These are phyloP conservation scores for Podila clonocystis DNA, from an alignment of 192 early-diverging fungal genomes.

Conservation along the genomic window DNA sequence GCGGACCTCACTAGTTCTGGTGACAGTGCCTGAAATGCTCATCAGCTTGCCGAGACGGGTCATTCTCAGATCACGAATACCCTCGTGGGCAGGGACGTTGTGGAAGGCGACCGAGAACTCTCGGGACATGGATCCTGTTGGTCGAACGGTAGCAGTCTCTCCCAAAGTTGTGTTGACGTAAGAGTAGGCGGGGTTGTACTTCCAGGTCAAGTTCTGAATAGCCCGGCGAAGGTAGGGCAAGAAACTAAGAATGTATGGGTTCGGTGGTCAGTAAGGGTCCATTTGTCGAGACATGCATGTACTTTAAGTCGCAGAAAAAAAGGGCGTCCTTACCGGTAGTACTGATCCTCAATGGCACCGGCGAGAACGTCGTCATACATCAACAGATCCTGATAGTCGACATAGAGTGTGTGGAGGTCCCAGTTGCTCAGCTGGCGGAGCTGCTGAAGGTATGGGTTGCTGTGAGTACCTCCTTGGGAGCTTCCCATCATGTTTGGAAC, in stretches of 20 bases:
- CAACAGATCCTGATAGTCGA: conserved; percentile 76
- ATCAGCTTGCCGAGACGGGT: conserved; percentile 85
- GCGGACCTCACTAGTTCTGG: conserved; percentile 95
- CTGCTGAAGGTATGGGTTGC: conserved; percentile 70
- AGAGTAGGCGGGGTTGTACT: conserved; percentile 72
- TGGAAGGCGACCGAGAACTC: conserved; percentile 83
- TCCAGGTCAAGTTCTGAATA: conserved; percentile 81
- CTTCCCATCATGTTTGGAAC: conserved; percentile 20
- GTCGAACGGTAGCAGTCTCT: conserved; percentile 37
- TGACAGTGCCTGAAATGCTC: conserved; percentile 92
- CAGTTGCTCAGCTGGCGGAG: conserved; percentile 65
- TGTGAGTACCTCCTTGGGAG: conserved; percentile 17
- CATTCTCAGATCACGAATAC: conserved; percentile 88
- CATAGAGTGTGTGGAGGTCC: conserved; percentile 72
- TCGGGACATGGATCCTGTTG: conserved; percentile 59
- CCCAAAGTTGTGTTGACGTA: conserved; percentile 53
- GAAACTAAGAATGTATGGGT: conserved; percentile 21
- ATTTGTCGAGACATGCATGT: background rate
- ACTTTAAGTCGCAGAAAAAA: background rate
- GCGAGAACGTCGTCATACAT: conserved; percentile 69
- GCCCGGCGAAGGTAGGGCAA: conserved; percentile 84
- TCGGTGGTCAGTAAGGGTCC: no score
- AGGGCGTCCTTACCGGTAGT: conserved; percentile 58
- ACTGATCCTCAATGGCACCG: conserved; percentile 69
- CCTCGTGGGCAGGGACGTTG: conserved; percentile 64